Conservation (phyloP, 768 basidiomycete species). For the Auriscalpium vulgare region DNA sequence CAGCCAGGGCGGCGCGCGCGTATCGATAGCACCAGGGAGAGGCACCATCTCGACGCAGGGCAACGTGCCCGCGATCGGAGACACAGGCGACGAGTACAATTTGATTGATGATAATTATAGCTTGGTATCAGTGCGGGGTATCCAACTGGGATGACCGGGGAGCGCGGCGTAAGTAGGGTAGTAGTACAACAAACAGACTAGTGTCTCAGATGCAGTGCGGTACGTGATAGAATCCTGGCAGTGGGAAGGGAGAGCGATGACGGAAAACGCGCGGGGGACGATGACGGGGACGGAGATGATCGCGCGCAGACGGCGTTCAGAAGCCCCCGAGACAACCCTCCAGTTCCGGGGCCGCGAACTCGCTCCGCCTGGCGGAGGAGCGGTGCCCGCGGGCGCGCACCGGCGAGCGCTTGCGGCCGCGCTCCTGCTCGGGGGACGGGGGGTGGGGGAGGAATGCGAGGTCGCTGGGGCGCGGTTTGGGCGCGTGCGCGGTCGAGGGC, state of each 20-base stretch:
- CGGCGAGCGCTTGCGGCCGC: slow-evolving; percentile 1
- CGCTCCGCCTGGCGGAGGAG: slow-evolving; percentile 2
- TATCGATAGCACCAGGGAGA: no score
- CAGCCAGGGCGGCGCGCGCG: no score
- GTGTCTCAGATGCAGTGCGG: no score
- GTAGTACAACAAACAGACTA: not conserved
- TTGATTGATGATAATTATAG: no score
- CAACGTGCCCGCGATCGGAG: no score
- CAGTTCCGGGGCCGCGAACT: slow-evolving; percentile 12
- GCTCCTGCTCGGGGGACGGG: slow-evolving; percentile 3
- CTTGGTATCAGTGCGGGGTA: slow-evolving; percentile 2
- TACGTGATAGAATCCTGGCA: not conserved
- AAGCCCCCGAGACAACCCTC: slow-evolving; percentile 22
- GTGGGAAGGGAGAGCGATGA: no score
- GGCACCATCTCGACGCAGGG: no score
- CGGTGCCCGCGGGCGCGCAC: slow-evolving; percentile 1
- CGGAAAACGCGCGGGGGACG: not conserved
- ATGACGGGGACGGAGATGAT: not conserved
- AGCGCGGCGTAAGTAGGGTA: not conserved
- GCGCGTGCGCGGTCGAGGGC: slow-evolving; percentile 4
- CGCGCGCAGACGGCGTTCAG: slow-evolving; percentile 3
- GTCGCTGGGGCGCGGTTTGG: slow-evolving; percentile 7
- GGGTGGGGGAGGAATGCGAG: slow-evolving; percentile 11
- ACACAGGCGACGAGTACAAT: not conserved
- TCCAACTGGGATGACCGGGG: not conserved